Evolutionary conservation across 2,329 filamentous ascomycete genomes (phyloP).

Genomic region (Fusarium nanum): DNA sequence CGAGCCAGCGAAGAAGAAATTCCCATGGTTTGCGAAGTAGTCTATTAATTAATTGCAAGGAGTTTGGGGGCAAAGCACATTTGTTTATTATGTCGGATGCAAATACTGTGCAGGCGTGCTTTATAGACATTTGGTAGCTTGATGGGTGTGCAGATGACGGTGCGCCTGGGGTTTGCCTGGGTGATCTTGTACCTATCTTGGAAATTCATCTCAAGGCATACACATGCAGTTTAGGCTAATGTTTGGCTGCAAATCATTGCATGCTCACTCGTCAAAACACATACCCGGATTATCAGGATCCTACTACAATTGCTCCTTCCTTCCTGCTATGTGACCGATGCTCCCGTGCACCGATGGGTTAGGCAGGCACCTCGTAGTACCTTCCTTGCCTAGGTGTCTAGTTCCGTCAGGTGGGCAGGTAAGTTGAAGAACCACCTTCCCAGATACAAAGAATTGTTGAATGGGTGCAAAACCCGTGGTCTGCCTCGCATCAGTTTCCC

Average conservation of each 20-base stretch:
- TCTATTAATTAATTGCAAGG: slow-evolving; percentile 37
- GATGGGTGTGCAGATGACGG: slow-evolving; percentile 23
- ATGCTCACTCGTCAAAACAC: not conserved
- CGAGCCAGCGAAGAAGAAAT: slow-evolving; percentile 71
- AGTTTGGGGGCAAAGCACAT: slow-evolving; percentile 43
- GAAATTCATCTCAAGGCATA: slow-evolving; percentile 27
- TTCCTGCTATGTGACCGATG: not conserved
- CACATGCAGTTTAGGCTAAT: not conserved
- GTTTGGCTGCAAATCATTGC: not conserved
- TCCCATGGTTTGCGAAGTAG: slow-evolving; percentile 71
- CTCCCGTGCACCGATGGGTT: not conserved
- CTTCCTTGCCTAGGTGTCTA: not conserved
- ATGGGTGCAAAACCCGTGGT: not conserved
- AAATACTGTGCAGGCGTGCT: slow-evolving; percentile 28
- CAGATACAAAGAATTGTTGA: not conserved
- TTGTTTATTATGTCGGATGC: slow-evolving; percentile 18
- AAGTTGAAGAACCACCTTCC: not conserved
- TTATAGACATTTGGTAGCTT: slow-evolving; percentile 41
- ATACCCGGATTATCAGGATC: not conserved
- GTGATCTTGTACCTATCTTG: slow-evolving; percentile 14
- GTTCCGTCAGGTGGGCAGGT: not conserved
- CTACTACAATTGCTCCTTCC: not conserved
- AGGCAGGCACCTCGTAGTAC: not conserved
- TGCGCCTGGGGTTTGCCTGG: slow-evolving; percentile 15
- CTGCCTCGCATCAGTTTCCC: not conserved